phyloP scores from a whole-genome alignment of 805 yeast genomes.

The Cyberlindnera meyerae region DNA sequence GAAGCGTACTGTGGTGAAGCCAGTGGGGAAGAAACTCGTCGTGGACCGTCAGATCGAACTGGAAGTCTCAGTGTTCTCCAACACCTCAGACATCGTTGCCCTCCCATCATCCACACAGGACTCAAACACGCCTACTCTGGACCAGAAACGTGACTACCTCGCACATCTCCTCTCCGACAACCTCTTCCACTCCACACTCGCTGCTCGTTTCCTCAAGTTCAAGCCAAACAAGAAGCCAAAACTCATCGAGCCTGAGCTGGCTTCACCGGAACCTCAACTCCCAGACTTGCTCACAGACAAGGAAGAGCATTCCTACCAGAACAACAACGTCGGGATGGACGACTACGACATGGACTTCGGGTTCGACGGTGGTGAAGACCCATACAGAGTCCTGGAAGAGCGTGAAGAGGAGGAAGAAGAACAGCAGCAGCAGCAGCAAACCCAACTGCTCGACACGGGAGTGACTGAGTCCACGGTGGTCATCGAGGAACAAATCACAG shows the following conservation, averaged over 20 bases:
- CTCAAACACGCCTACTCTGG: neutral
- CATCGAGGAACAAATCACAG: constrained; percentile 26
- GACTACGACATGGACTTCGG: constrained; percentile 25
- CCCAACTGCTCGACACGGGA: constrained; percentile 24
- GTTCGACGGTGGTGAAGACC: constrained; percentile 32
- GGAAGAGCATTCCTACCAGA: neutral
- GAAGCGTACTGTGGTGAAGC: constrained; percentile 8
- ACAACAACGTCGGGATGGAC: neutral
- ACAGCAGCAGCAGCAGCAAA: constrained; percentile 11
- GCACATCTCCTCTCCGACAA: constrained; percentile 15
- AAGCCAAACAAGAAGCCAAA: constrained; percentile 21
- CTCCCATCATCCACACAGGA: neutral
- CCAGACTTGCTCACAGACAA: constrained; percentile 20
- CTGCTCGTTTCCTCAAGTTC: constrained; percentile 11
- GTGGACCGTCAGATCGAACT: constrained; percentile 25
- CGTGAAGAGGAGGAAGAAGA: constrained; percentile 23
- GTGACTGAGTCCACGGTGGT: constrained; percentile 47
- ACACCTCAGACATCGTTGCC: constrained; percentile 12
- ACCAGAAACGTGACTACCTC: constrained; percentile 18
- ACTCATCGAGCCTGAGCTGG: constrained; percentile 12
- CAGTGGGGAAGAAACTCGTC: constrained; percentile 16
- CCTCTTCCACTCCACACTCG: constrained; percentile 15
- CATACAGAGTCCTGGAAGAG: constrained; percentile 6
- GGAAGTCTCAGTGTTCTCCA: constrained; percentile 18
- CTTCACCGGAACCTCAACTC: constrained; percentile 7